Evolutionary conservation across 2,329 filamentous ascomycete species (phyloP), one percentile per base, ranked within the genome.

Genomic region (Pseudocercospora cruenta): DNA sequence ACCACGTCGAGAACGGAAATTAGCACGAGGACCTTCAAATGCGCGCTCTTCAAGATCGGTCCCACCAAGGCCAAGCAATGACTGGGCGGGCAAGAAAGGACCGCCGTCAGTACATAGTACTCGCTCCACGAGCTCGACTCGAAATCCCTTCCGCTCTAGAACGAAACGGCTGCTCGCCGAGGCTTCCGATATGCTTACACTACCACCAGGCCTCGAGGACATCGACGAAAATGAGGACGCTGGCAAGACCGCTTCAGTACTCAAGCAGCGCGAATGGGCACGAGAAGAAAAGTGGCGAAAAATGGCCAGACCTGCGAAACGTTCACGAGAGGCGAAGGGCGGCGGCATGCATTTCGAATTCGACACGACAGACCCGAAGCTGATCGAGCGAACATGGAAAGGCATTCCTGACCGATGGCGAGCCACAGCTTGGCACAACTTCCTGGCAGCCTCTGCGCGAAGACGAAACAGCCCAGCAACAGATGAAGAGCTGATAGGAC

Each of bases 381-480:
- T 99, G 51, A 89, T 97, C 65, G 91, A 94, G 71, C 88, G 95
- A 63, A 96, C 93, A 1, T 99, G 95, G 95, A 99, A 99, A 78
- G 95, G 95, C 31, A 97, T 99, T 69, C 95, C 95, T 0, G 95
- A 99, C 79, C 89, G 93, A 69, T 99, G 95, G 95, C 90, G 95
- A 60, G 88, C 91, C 33, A 91, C 92, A 1, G 95, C 94, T 1
- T 99, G 95, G 95, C 94, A 94, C 81, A 93, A 93, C 3, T 99
- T 99, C 76, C 85, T 99, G 28, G 86, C 88, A 6, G 83, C 90
- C 8, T 94, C 92, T 69, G 93, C 93, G 36, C 89, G 86, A 74
- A 87, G 85, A 67, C 84, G 87, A 68, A 84, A 87, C 65, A 87
- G 86, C 59, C 65, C 60, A 8, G 86, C 87, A 3, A 83, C 87